phyloP scores from a whole-genome alignment of 2,329 filamentous ascomycete species.

The Penicillium sp. region DNA sequence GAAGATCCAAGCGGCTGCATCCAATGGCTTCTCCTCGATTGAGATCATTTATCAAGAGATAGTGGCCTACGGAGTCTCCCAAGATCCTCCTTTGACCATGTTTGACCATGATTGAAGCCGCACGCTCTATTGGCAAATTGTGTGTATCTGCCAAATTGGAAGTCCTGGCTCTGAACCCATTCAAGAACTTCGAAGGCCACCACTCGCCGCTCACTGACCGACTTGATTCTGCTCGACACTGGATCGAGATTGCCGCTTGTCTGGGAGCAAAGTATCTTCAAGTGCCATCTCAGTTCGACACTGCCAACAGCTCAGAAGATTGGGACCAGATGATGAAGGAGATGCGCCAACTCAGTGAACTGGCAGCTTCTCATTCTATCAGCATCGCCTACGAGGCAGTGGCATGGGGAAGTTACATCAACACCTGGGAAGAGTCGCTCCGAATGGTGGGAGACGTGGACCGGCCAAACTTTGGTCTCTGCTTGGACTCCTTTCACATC shows the following conservation, averaged over 20 bases:
- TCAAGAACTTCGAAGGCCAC: background rate
- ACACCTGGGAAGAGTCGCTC: slow-evolving; percentile 28
- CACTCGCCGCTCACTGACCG: background rate
- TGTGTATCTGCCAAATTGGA: background rate
- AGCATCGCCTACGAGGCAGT: slow-evolving; percentile 29
- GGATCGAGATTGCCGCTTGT: background rate
- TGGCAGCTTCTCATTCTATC: background rate
- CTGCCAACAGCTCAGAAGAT: background rate
- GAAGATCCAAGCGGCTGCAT: background rate
- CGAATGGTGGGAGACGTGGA: slow-evolving; percentile 24
- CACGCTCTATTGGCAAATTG: background rate
- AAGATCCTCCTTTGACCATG: background rate
- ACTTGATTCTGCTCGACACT: background rate
- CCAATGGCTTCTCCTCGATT: background rate
- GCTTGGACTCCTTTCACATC: slow-evolving; percentile 32
- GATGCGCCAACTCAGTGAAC: background rate
- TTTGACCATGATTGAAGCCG: background rate
- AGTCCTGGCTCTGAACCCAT: background rate
- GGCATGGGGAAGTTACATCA: slow-evolving; percentile 24
- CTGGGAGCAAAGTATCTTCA: background rate
- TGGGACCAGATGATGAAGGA: background rate
- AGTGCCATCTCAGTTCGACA: background rate
- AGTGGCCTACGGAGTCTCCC: background rate
- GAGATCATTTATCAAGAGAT: background rate
- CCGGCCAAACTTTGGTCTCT: slow-evolving; percentile 31